phyloP scores from a whole-genome alignment of 306 rosid genomes.

The Biancaea sappan region DNA sequence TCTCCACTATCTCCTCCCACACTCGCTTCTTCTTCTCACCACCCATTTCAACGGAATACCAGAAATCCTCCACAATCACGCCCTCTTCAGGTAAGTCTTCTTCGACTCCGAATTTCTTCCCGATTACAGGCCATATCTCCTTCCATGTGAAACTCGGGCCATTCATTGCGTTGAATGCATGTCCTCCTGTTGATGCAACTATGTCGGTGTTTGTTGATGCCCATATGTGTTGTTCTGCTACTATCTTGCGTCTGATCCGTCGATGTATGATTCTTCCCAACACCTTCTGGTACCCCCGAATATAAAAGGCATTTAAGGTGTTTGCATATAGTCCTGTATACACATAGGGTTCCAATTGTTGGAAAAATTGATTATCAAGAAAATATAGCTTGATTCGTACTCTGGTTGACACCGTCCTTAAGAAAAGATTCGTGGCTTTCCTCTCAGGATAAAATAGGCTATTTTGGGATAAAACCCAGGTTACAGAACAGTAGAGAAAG shows the following conservation, averaged over 20 bases:
- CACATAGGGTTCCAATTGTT: constrained; percentile 81
- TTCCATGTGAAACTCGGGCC: constrained; percentile 82
- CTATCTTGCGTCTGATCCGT: constrained; percentile 87
- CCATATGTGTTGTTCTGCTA: constrained; percentile 93
- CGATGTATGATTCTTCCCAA: constrained; percentile 80
- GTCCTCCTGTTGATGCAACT: constrained; percentile 27
- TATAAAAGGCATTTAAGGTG: constrained; percentile 65
- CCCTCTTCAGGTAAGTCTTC: constrained; percentile 50
- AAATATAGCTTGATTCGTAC: too few relatives aligned
- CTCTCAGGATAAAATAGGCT: too few relatives aligned
- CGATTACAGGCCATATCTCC: constrained; percentile 75
- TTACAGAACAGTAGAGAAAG: too few relatives aligned
- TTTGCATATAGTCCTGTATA: constrained; percentile 80
- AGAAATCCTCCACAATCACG: constrained; percentile 55
- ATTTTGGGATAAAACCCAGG: too few relatives aligned
- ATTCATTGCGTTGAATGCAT: constrained; percentile 71
- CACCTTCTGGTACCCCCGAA: constrained; percentile 80
- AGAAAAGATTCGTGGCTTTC: too few relatives aligned
- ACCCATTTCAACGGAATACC: constrained; percentile 61
- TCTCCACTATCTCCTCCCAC: constrained; percentile 81
- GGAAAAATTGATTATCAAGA: too few relatives aligned
- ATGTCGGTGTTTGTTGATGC: constrained; percentile 51
- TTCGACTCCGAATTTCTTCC: constrained; percentile 55
- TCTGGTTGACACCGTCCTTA: too few relatives aligned
- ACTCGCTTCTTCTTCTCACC: constrained; percentile 61